Evolutionary conservation across 2,329 filamentous ascomycete genomes (phyloP), one percentile per base, ranked within the genome.

Genomic region (Apiospora sp.): DNA sequence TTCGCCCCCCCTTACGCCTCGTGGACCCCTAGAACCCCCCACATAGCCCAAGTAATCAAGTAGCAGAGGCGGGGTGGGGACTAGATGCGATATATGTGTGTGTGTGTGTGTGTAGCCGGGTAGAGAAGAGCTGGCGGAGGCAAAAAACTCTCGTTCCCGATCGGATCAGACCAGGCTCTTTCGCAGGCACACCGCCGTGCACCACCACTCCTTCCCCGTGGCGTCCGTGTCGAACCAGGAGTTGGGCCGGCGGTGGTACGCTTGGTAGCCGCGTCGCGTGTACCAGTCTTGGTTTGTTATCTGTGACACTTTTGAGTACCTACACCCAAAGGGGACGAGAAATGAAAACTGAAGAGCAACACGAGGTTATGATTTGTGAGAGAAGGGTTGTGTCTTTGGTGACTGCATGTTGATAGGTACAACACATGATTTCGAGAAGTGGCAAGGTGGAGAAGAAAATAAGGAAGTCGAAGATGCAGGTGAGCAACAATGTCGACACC

Each of bases 211-310:
- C 37, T 76, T 77, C 3, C 77, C 77, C 2, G 73, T 75, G 1
- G 76, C 72, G 44, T 79, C 77, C 1, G 72, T 68, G 14, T 78
- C 76, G 69, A 72, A 51, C 75, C 75, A 79, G 2, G 74, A 72
- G 41, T 71, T 46, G 27, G 73, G 48, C 44, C 75, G 74, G 8
- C 48, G 19, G 1, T 1, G n/a, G 49, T 79, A 79, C 2, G 76
- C 7, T 4, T 58, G 70, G 67, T 79, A 79, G 8, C 77, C 78
- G n/a, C 76, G 73, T 24, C 74, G 72, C 24, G 70, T 43, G 54
- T 79, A 79, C 78, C 78, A 79, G 51, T 78, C 78, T 46, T 79
- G 74, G 34, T 75, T 74, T 1, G 77, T 76, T 7, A 77, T 24
- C 77, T 78, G 6, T 30, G 3, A 30, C n/a, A 16, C 27, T 27